Evolutionary conservation across 176 grass and related monocot genomes (phyloP).

Genomic region (Zea luxurians): DNA sequence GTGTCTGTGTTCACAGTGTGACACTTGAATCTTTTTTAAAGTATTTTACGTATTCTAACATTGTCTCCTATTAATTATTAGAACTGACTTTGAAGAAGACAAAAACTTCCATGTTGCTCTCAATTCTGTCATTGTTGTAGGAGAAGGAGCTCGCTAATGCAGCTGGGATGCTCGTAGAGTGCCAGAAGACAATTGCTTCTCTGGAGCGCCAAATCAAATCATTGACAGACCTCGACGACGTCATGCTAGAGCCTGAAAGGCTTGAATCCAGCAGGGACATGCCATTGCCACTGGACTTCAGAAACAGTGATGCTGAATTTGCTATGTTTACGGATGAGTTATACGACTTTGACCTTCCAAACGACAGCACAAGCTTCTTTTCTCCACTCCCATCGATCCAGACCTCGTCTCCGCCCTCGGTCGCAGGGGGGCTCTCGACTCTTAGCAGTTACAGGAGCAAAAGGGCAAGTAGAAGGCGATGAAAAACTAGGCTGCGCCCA

Average conservation of each 20-base stretch:
- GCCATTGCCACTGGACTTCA: conserved; percentile 33
- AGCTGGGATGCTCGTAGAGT: conserved; percentile 85
- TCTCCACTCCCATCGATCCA: conserved; percentile 44
- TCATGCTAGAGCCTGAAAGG: conserved; percentile 49
- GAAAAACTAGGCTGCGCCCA: conserved; percentile 10
- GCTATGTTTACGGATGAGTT: conserved; percentile 26
- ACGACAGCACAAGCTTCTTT: conserved; percentile 33
- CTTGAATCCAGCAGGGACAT: conserved; percentile 45
- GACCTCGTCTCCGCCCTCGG: conserved; percentile 44
- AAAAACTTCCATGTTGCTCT: conserved; percentile 96
- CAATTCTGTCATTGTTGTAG: conserved; percentile 88
- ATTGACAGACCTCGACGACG: conserved; percentile 61
- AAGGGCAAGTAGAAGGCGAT: conserved; percentile 43
- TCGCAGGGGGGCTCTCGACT: conserved; percentile 50
- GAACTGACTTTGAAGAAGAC: conserved; percentile 99
- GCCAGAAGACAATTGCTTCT: conserved; percentile 95
- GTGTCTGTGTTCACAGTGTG: conserved; percentile 5
- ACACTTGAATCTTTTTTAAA: not conserved
- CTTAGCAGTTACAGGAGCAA: conserved; percentile 53
- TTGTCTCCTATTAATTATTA: conserved; percentile 39
- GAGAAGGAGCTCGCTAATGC: conserved; percentile 83
- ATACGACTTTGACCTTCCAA: conserved; percentile 41
- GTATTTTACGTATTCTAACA: conserved; percentile 34
- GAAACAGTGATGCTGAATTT: conserved; percentile 38
- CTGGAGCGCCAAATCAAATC: conserved; percentile 80